A percentile compares a stretch with the other conserved stretches of the same genome.
These are phyloP conservation scores for Neoarthrinium moseri DNA, from an alignment of 2,329 filamentous ascomycete species.

Conservation along the genomic window DNA sequence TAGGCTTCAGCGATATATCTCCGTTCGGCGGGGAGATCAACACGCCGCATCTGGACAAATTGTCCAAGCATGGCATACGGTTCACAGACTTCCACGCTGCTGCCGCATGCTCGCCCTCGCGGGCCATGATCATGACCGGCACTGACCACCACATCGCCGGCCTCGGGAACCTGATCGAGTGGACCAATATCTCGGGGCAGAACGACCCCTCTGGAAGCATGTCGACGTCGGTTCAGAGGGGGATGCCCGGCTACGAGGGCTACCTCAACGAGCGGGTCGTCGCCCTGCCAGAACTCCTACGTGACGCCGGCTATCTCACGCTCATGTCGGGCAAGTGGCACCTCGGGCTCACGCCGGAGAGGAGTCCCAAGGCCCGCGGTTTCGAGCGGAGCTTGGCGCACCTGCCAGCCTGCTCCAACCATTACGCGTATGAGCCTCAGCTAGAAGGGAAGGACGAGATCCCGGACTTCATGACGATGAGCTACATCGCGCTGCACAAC, in stretches of 20 bases:
- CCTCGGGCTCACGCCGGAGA: conserved; percentile 56
- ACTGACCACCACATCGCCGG: conserved; percentile 61
- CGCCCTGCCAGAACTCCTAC: conserved; percentile 56
- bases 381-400: conserved; percentile 60
- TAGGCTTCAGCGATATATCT: conserved; percentile 59
- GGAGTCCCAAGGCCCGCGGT: conserved; percentile 53
- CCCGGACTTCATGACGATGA: conserved; percentile 36
- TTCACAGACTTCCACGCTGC: conserved; percentile 67
- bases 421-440: conserved; percentile 49
- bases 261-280: conserved; percentile 61
- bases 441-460: conserved; percentile 35
- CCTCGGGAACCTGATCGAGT: conserved; percentile 58
- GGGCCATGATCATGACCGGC: conserved; percentile 63
- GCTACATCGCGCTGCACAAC: conserved; percentile 36
- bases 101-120: conserved; percentile 62
- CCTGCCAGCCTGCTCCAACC: conserved; percentile 58
- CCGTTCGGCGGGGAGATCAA: conserved; percentile 61
- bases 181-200: conserved; percentile 34
- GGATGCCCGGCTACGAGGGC: conserved; percentile 61
- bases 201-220: conserved; percentile 29
- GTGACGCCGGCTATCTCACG: conserved; percentile 58
- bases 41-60: conserved; percentile 57
- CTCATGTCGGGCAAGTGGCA: conserved; percentile 65
- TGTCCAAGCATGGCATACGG: conserved; percentile 50
- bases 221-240: conserved; percentile 43